Evolutionary conservation across 2,329 filamentous ascomycete species (phyloP), one percentile per base, ranked within the genome.

Genomic region (Fonsecaea pedrosoi): DNA sequence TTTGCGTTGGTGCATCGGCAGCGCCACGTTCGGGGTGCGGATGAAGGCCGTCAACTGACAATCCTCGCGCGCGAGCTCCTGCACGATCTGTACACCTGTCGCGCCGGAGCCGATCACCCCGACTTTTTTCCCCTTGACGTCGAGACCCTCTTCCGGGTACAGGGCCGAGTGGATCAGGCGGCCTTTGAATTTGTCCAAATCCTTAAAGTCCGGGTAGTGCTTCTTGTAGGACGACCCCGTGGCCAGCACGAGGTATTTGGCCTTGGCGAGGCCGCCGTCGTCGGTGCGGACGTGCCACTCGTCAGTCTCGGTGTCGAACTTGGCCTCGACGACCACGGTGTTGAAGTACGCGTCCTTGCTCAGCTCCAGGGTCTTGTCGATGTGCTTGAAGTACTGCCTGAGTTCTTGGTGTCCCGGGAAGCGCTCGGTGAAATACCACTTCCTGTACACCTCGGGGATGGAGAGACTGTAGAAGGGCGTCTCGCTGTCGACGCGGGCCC

Each of bases 21-120:
- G 73, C 1, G 85, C 85, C 5, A 88, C 76, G 70, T 90, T 91
- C 0, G 89, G 89, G 0, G 87, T 90, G 13, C 89, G 83, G 72
- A 90, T 87, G 75, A 90, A 78, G 1, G 77, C 71, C 4, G 78
- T 82, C 13, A 91, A 71, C 1, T 83, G 76, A 3, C 79, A 81
- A 0, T 83, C 86, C 8, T 81, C 75, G 3, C 84, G 83, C 1
- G 82, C 85, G 74, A 84, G 85, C 57, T 86, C 87, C 69, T 91
- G 88, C 0, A 84, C 82, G 54, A 89, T 83, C 71, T 90, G 88
- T 1, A 90, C 84, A 0, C 87, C 88, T 0, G 87, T 86, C 0
- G 87, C 85, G 1, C 88, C 88, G 0, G 87, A 89, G 7, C 89
- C 88, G 35, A 90, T 85, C 62, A 90, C 82, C 21, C 83, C 88